Percentiles rank a stretch among this genome's conserved stretches.
phyloP scores from a whole-genome alignment of 176 grass and related monocot species.

The Eremochloa ophiuroides region DNA sequence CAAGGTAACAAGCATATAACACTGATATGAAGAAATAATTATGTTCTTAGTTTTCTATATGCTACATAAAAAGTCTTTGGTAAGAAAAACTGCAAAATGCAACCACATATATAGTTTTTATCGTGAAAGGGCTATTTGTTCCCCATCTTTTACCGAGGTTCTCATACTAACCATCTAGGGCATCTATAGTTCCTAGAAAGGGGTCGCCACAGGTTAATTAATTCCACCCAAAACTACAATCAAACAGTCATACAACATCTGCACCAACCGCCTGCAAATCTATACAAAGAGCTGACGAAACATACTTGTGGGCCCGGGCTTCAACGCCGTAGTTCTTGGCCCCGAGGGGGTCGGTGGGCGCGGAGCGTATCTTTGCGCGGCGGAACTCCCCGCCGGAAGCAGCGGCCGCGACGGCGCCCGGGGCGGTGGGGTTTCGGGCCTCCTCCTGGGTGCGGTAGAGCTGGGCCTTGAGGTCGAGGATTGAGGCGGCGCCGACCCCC shows the following conservation, averaged over 20 bases:
- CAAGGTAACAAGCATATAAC: neutral
- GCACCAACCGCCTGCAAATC: neutral
- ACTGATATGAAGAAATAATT: neutral
- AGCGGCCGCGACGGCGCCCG: constrained; percentile 22
- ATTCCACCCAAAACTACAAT: neutral
- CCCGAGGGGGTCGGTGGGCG: constrained; percentile 47
- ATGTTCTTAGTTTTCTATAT: neutral
- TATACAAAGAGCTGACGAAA: neutral
- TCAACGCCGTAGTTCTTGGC: constrained; percentile 85
- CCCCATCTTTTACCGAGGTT: neutral
- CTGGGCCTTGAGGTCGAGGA: constrained; percentile 94
- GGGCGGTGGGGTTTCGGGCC: constrained; percentile 51
- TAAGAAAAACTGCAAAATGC: neutral
- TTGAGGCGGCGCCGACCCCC: constrained; percentile 84
- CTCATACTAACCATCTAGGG: neutral
- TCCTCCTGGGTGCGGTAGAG: constrained; percentile 88
- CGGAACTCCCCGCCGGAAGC: constrained; percentile 51
- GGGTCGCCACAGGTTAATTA: neutral
- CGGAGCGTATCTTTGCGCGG: constrained; percentile 56
- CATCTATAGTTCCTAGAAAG: neutral
- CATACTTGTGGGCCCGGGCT: constrained; percentile 60
- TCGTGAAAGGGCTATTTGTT: neutral
- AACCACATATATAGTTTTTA: neutral
- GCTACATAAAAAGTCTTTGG: neutral
- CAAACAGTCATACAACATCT: neutral